Conservation (phyloP, 495 filamentous ascomycete genomes). For the Pseudotulostoma volvatum region DNA sequence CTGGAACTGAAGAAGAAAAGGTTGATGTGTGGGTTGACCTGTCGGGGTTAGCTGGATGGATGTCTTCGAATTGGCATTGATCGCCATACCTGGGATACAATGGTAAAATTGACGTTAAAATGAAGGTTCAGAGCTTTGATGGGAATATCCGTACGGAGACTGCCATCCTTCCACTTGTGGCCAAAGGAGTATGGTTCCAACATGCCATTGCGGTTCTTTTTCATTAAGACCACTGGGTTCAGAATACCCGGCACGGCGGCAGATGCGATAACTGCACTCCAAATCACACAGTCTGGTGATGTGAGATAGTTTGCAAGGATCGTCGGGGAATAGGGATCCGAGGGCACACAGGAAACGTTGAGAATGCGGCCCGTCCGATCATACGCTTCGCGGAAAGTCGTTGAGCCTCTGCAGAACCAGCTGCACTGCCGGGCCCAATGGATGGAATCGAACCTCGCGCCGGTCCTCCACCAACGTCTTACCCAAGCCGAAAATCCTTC, state of each 20-base stretch:
- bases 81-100: conserved; percentile 57
- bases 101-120: conserved; percentile 95
- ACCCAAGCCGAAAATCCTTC: conserved; percentile 64
- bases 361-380: conserved; percentile 84
- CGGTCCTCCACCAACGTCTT: conserved; percentile 75
- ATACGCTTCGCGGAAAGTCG: conserved; percentile 91
- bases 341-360: conserved; percentile 93
- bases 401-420: conserved; percentile 80
- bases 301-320: conserved; percentile 91
- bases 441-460: conserved; percentile 81
- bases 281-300: conserved; percentile 90
- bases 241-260: conserved; percentile 92
- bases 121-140: conserved; percentile 84
- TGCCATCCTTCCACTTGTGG: conserved; percentile 97
- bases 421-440: conserved; percentile 76
- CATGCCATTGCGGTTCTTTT: conserved; percentile 61
- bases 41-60: conserved; percentile 6
- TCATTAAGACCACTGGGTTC: conserved; percentile 94
- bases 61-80: too few species aligned
- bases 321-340: conserved; percentile 83
- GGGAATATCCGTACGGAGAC: conserved; percentile 84
- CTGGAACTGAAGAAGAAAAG: conserved; percentile 95
- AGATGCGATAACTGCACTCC: conserved; percentile 89
- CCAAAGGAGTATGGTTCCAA: conserved; percentile 81
- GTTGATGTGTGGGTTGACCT: conserved; percentile 92